Percentiles rank a stretch among this genome's conserved stretches.
phyloP scores from a whole-genome alignment of 2,329 filamentous ascomycete species.

The Penicillium glabrum region DNA sequence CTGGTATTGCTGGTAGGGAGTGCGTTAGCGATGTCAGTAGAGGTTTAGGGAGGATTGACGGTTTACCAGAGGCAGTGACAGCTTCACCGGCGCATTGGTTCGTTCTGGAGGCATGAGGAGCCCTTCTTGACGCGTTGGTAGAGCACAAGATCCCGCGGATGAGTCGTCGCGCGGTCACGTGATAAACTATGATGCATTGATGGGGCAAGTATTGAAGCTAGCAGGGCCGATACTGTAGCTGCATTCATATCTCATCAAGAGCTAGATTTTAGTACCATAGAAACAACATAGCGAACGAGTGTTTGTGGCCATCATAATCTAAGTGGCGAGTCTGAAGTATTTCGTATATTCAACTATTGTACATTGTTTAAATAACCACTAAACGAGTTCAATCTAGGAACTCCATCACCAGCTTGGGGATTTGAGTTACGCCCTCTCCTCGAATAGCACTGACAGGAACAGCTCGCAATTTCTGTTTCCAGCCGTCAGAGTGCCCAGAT shows the following conservation, averaged over 20 bases:
- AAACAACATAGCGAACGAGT: neutral
- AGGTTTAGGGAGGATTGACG: neutral
- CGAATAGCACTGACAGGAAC: constrained; percentile 89
- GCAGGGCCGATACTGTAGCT: neutral
- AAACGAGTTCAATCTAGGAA: constrained; percentile 34
- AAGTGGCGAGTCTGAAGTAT: neutral
- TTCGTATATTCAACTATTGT: neutral
- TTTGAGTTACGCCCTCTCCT: constrained; percentile 72
- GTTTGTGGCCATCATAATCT: neutral
- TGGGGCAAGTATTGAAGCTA: too few relatives aligned
- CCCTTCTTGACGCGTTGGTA: constrained; percentile 24
- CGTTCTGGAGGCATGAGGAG: constrained; percentile 45
- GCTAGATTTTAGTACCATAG: neutral
- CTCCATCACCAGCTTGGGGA: constrained; percentile 43
- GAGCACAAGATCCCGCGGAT: neutral
- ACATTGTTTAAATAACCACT: neutral
- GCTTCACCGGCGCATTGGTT: constrained; percentile 55
- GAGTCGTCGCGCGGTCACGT: constrained; percentile 10
- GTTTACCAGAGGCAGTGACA: constrained; percentile 61
- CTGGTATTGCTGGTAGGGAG: constrained; percentile 68
- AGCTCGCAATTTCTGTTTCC: constrained; percentile 57
- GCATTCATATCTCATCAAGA: neutral
- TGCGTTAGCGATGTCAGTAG: constrained; percentile 10
- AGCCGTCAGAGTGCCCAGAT: constrained; percentile 67
- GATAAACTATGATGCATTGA: constrained; percentile 14